Base-by-base conservation (phyloP, 176 grass and related monocot species). In the Bromus sterilis region DNA sequence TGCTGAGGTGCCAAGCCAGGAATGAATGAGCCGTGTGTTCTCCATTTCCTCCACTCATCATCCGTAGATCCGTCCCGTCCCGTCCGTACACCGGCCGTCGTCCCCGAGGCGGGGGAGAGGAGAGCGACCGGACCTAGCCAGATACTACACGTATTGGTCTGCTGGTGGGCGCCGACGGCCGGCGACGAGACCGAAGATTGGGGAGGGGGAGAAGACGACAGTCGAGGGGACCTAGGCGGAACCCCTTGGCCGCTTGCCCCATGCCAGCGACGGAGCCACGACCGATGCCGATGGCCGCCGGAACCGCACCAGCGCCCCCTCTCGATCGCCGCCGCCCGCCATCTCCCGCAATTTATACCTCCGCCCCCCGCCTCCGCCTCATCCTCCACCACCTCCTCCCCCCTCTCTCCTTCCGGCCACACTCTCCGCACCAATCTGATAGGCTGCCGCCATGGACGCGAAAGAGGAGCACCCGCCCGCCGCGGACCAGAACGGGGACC, bases 211-310 rank as follows among this genome's bases (percentile, higher is more conserved):
- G 40, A 43, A 71, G 68, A 44, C 39, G 68, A 28, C 24, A 29
- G 68, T 44, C 78, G 85, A 56, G 51, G 79, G 37, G 85, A 70
- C 67, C 85, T 69, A 87, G 61, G 82, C 44, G 44, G 14, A 13
- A 12, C 44, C 14, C 44, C 44, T 48, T 48, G 44, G 44, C 44
- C 44, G 44, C 15, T 48, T 48, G 44, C 44, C 44, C 44, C 10
- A 16, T 48, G 44, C 44, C 48, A 53, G 48, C 48, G 0, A 53
- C 48, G 72, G 68, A 44, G 68, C 68, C 68, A 71, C 24, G 68
- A 8, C 41, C 69, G 69, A 72, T 72, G 72, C 79, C 85, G 72
- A 87, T 78, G 79, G 62, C 71, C 85, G 34, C 55, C 37, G 84
- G 59, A 6, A 9, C 59, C 63, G 72, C n/a, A 68, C 66, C 66